Evolutionary conservation across 1,139 yeast genomes (phyloP).

Genomic region (Geotrichum fermentans): DNA sequence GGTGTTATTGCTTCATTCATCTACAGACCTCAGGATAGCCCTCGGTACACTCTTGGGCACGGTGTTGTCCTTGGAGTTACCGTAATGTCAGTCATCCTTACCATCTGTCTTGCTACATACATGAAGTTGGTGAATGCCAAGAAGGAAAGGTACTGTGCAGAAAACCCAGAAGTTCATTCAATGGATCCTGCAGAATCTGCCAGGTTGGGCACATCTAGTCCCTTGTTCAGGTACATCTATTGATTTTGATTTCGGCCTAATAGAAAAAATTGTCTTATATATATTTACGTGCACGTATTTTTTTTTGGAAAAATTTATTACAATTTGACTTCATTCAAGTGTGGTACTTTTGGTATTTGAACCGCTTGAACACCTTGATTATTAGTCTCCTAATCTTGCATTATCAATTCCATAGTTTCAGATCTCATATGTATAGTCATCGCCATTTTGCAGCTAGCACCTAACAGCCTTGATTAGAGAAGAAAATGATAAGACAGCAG

Average conservation of each 20-base stretch:
- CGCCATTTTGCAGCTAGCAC: no score
- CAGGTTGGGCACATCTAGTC: slow-evolving; percentile 10
- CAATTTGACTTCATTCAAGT: no score
- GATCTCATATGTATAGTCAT: no score
- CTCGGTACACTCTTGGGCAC: slow-evolving; percentile 18
- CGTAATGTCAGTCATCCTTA: background rate
- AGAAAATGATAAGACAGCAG: no score
- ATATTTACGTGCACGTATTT: background rate
- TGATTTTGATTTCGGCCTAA: background rate
- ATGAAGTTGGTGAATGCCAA: slow-evolving; percentile 3
- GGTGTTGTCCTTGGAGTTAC: slow-evolving; percentile 9
- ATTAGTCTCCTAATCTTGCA: no score
- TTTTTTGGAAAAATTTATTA: no score
- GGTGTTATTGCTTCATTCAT: slow-evolving; percentile 42
- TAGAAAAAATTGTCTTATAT: background rate
- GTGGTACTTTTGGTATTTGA: no score
- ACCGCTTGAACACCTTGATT: no score
- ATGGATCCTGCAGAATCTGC: slow-evolving; percentile 11
- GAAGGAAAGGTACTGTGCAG: slow-evolving; percentile 13
- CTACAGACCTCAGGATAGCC: slow-evolving; percentile 28
- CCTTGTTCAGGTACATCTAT: slow-evolving; percentile 13
- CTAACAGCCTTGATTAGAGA: no score
- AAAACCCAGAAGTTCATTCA: slow-evolving; percentile 14
- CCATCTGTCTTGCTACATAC: slow-evolving; percentile 7
- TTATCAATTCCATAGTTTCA: no score